Evolutionary conservation across 2,329 filamentous ascomycete genomes (phyloP).

Genomic region (Macrophomina phaseolina): DNA sequence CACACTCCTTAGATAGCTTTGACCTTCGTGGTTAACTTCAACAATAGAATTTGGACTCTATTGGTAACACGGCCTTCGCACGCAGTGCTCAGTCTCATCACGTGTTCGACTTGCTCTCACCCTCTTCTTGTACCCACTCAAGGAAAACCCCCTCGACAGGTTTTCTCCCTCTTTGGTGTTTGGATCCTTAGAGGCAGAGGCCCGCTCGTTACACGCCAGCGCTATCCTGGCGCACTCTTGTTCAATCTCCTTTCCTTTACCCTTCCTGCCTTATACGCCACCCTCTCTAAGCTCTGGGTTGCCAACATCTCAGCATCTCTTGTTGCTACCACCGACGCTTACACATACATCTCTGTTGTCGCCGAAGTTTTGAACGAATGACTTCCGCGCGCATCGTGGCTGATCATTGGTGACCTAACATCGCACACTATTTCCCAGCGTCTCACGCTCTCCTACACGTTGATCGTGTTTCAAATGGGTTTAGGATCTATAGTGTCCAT

Average conservation of each 20-base stretch:
- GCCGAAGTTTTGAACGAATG: slow-evolving; percentile 75
- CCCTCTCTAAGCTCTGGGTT: slow-evolving; percentile 73
- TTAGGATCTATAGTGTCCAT: slow-evolving; percentile 67
- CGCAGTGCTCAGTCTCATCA: too few relatives aligned
- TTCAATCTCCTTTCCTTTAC: slow-evolving; percentile 69
- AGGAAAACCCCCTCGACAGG: too few relatives aligned
- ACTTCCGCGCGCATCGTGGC: slow-evolving; percentile 70
- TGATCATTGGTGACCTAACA: slow-evolving; percentile 69
- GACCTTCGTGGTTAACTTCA: too few relatives aligned
- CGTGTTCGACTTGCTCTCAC: too few relatives aligned
- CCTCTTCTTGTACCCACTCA: too few relatives aligned
- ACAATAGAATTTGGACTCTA: too few relatives aligned
- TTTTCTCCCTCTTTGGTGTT: too few relatives aligned
- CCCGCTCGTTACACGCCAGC: background rate
- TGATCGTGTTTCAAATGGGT: slow-evolving; percentile 59
- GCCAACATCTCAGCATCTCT: slow-evolving; percentile 66
- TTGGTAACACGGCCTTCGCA: too few relatives aligned
- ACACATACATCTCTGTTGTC: slow-evolving; percentile 72
- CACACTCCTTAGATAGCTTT: too few relatives aligned
- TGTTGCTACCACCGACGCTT: slow-evolving; percentile 69
- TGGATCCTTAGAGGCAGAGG: too few relatives aligned
- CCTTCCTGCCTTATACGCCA: slow-evolving; percentile 70
- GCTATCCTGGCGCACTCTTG: slow-evolving; percentile 62
- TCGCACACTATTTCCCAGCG: slow-evolving; percentile 59
- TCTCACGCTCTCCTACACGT: slow-evolving; percentile 66